These are phyloP conservation scores for Monosporozyma solicola DNA, from an alignment of 805 yeast species.

Conservation along the genomic window DNA sequence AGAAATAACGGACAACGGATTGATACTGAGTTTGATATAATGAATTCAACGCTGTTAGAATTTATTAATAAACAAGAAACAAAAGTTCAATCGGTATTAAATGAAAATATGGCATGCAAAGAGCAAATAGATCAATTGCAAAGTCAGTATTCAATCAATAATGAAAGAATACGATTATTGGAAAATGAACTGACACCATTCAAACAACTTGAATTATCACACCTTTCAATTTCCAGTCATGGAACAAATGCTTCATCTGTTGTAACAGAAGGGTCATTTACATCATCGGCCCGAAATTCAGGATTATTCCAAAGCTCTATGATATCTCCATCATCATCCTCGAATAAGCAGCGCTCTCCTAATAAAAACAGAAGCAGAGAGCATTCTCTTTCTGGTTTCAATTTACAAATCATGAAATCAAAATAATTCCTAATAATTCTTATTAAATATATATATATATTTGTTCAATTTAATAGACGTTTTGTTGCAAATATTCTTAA, in stretches of 20 bases:
- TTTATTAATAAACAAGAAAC: conserved; percentile 13
- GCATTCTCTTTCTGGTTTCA: not conserved
- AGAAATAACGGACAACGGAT: conserved; percentile 7
- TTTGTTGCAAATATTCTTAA: not conserved
- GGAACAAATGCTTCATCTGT: not conserved
- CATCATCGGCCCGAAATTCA: not conserved
- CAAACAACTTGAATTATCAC: not conserved
- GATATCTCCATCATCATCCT: not conserved
- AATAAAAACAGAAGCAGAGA: not conserved
- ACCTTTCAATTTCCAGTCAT: not conserved
- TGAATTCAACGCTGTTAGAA: conserved; percentile 17
- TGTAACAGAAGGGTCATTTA: not conserved
- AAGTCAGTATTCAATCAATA: not conserved
- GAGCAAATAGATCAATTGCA: not conserved
- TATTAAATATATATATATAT: not conserved
- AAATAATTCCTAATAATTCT: not conserved
- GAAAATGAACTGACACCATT: not conserved
- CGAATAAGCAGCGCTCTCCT: not conserved
- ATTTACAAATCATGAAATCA: conserved; percentile 3
- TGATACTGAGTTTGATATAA: conserved; percentile 11
- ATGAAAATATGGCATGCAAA: conserved; percentile 4
- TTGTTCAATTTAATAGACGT: not conserved
- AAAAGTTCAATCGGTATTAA: conserved; percentile 11
- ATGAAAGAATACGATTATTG: not conserved
- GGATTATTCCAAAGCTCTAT: not conserved